phyloP scores from a whole-genome alignment of 805 yeast genomes.

The Candida dendrica region DNA sequence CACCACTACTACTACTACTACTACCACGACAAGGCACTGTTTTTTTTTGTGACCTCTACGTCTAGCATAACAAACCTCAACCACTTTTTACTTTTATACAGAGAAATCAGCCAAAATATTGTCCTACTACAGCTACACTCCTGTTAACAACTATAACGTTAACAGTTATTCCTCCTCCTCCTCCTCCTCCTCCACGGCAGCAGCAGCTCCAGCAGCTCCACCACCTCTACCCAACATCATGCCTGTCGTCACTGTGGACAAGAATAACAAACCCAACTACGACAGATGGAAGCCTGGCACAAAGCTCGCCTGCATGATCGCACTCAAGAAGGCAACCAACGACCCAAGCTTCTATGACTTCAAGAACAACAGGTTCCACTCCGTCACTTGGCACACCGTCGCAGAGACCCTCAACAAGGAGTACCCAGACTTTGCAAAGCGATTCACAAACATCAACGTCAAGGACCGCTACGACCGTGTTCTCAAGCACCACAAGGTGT shows the following conservation, averaged over 20 bases:
- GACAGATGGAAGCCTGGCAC: constrained; percentile 23
- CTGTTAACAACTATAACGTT: not conserved
- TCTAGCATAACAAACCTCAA: not conserved
- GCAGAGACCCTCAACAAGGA: constrained; percentile 20
- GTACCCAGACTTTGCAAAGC: constrained; percentile 18
- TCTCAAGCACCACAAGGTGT: constrained; percentile 18
- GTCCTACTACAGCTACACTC: not conserved
- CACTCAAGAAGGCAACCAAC: constrained; percentile 9
- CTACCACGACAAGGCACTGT: too few species aligned
- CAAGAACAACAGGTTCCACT: constrained; percentile 8
- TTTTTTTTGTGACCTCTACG: too few species aligned
- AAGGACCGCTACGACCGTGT: constrained; percentile 21
- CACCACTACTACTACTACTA: too few species aligned
- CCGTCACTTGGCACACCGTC: constrained; percentile 19
- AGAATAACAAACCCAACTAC: constrained; percentile 12
- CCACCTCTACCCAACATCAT: too few species aligned
- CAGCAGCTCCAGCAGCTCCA: too few species aligned
- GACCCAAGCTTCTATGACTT: constrained; percentile 16
- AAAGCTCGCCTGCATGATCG: constrained; percentile 21
- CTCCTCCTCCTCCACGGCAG: too few species aligned
- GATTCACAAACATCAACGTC: constrained; percentile 21
- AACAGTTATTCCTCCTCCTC: not conserved
- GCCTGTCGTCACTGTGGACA: not conserved
- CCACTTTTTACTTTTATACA: too few species aligned
- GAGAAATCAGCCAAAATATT: not conserved